phyloP scores from a whole-genome alignment of 768 basidiomycete genomes.

The Russula griseocarnosa region DNA sequence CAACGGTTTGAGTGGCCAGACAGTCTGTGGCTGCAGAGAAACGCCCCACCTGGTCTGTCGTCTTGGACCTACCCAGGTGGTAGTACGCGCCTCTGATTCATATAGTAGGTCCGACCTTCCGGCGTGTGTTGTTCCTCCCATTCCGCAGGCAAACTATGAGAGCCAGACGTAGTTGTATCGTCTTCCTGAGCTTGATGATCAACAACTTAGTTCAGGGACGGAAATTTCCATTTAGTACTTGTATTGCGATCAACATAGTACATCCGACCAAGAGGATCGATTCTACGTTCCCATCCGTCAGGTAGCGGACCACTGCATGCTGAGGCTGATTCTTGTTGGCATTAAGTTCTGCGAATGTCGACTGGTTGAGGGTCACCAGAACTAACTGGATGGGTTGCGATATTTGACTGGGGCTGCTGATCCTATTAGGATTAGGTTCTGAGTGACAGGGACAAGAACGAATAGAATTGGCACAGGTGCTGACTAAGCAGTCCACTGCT shows the following conservation, averaged over 20 bases:
- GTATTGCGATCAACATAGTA: constrained; percentile 99
- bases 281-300: constrained; percentile 91
- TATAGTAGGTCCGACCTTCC: constrained; percentile 97
- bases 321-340: constrained; percentile 79
- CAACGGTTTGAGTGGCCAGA: too few species aligned
- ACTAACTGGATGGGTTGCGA: constrained; percentile 38
- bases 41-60: constrained; percentile 59
- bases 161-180: constrained; percentile 77
- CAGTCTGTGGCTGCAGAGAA: too few species aligned
- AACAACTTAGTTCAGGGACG: constrained; percentile 67
- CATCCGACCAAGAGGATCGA: constrained; percentile 91
- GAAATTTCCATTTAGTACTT: constrained; percentile 96
- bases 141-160: constrained; percentile 87
- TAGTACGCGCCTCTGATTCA: constrained; percentile 99
- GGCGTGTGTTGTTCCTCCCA: constrained; percentile 99
- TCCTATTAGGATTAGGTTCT: too few species aligned
- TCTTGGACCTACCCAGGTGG: constrained; percentile 69
- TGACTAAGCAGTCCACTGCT: too few species aligned
- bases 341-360: constrained; percentile 47
- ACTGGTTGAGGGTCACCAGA: constrained; percentile 31
- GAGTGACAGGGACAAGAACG: too few species aligned
- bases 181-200: constrained; percentile 68
- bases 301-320: constrained; percentile 87
- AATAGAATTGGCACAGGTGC: too few species aligned
- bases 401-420: constrained; percentile 30